phyloP scores from a whole-genome alignment of 2,329 filamentous ascomycete genomes.

The Knoxdaviesia proteae region DNA sequence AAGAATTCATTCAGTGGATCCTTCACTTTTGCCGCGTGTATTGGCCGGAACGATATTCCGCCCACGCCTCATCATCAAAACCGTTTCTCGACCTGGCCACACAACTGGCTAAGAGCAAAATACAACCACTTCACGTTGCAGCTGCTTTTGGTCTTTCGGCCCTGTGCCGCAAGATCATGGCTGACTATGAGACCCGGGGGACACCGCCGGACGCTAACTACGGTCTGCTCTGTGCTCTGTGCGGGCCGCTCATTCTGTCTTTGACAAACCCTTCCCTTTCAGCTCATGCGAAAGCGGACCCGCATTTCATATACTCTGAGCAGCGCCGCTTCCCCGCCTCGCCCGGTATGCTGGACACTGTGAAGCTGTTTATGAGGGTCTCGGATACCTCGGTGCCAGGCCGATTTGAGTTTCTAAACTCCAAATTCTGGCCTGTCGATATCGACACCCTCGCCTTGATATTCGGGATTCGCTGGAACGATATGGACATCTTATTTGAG shows the following conservation, averaged over 20 bases:
- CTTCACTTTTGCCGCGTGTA: background rate
- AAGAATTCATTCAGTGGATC: slow-evolving; percentile 1
- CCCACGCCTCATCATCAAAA: background rate
- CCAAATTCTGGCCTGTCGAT: background rate
- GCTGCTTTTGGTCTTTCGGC: background rate
- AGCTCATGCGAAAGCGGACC: slow-evolving; percentile 1
- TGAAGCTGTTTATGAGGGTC: too few species aligned
- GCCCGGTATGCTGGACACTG: too few species aligned
- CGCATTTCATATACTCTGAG: background rate
- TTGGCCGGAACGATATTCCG: background rate
- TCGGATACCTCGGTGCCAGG: background rate
- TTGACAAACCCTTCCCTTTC: background rate
- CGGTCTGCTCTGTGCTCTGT: background rate
- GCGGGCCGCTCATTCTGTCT: background rate
- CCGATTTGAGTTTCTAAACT: background rate
- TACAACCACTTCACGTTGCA: background rate
- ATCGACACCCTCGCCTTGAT: background rate
- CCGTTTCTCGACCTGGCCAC: background rate
- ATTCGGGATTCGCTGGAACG: background rate
- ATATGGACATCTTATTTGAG: slow-evolving; percentile 1
- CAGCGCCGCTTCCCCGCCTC: background rate
- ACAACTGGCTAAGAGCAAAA: background rate
- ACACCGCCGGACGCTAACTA: background rate
- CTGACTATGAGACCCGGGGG: background rate
- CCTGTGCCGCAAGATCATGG: background rate